A percentile compares a stretch with the other conserved stretches of the same genome.
These are phyloP conservation scores for Trichoderma hamatum DNA, from an alignment of 2,329 filamentous ascomycete genomes.

Conservation along the genomic window DNA sequence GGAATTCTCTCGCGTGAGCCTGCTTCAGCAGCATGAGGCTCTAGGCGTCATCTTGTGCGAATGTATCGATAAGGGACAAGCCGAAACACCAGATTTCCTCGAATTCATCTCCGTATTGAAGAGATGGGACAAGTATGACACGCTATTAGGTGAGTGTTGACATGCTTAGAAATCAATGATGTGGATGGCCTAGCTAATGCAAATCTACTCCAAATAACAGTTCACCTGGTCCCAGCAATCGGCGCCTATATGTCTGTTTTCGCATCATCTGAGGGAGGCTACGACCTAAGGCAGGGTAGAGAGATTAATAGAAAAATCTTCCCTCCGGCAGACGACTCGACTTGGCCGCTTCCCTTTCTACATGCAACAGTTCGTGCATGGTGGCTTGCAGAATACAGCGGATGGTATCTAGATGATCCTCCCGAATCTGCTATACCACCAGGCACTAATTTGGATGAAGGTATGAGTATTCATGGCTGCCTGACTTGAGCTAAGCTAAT, in stretches of 20 bases:
- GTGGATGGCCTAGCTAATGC: slow-evolving; percentile 12
- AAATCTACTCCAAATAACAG: slow-evolving; percentile 36
- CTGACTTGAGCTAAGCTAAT: slow-evolving; percentile 29
- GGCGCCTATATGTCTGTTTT: slow-evolving; percentile 77
- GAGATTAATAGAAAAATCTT: slow-evolving; percentile 71
- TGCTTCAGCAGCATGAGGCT: slow-evolving; percentile 87
- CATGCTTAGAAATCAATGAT: neutral
- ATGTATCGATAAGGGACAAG: slow-evolving; percentile 75
- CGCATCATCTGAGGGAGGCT: slow-evolving; percentile 74
- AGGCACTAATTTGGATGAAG: slow-evolving; percentile 65
- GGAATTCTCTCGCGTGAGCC: slow-evolving; percentile 76
- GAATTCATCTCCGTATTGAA: slow-evolving; percentile 70
- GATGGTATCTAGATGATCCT: slow-evolving; percentile 78
- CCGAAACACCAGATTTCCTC: slow-evolving; percentile 71
- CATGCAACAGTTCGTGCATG: slow-evolving; percentile 78
- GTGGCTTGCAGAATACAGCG: slow-evolving; percentile 94
- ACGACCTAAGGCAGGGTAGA: slow-evolving; percentile 68
- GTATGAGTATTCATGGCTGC: slow-evolving; percentile 38
- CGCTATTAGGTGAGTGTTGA: slow-evolving; percentile 50
- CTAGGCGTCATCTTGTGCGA: slow-evolving; percentile 79
- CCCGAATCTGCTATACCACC: slow-evolving; percentile 58
- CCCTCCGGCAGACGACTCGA: slow-evolving; percentile 64
- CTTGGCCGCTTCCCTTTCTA: slow-evolving; percentile 74
- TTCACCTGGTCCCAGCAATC: slow-evolving; percentile 82
- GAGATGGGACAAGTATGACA: slow-evolving; percentile 76